phyloP scores from a whole-genome alignment of 306 rosid species.

The Luffa acutangula region DNA sequence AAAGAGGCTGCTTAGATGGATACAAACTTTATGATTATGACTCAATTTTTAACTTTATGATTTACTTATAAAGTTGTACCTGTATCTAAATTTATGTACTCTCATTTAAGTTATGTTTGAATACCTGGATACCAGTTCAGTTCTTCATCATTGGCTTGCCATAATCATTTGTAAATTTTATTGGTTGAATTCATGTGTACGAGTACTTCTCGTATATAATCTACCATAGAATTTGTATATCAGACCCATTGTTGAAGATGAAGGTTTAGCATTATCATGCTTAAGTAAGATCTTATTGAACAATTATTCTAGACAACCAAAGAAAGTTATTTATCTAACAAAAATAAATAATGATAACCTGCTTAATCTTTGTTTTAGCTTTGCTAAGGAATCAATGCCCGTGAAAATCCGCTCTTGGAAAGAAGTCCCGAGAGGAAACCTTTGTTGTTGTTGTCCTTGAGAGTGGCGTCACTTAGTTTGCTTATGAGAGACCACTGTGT shows the following conservation, averaged over 20 bases:
- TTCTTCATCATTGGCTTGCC: not conserved
- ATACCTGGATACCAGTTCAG: too few species aligned
- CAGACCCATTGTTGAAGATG: not conserved
- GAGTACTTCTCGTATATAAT: not conserved
- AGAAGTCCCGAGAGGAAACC: constrained; percentile 78
- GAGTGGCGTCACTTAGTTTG: constrained; percentile 35
- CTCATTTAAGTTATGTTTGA: too few species aligned
- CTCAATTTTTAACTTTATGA: too few species aligned
- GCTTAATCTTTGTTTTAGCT: not conserved
- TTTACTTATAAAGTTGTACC: too few species aligned
- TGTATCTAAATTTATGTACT: too few species aligned
- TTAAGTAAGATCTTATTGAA: not conserved
- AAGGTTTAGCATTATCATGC: not conserved
- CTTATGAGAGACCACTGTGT: constrained; percentile 87
- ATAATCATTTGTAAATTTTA: not conserved
- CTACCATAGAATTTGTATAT: not conserved
- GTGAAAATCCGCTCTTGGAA: constrained; percentile 52
- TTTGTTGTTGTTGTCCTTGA: constrained; percentile 24
- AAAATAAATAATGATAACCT: not conserved
- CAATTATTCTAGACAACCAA: not conserved
- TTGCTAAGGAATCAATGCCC: constrained; percentile 15
- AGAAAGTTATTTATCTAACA: not conserved
- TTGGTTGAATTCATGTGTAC: not conserved
- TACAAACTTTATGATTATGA: too few species aligned
- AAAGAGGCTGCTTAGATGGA: too few species aligned